Evolutionary conservation across 2,329 filamentous ascomycete species (phyloP).

Genomic region (Aspergillus phoenicis): DNA sequence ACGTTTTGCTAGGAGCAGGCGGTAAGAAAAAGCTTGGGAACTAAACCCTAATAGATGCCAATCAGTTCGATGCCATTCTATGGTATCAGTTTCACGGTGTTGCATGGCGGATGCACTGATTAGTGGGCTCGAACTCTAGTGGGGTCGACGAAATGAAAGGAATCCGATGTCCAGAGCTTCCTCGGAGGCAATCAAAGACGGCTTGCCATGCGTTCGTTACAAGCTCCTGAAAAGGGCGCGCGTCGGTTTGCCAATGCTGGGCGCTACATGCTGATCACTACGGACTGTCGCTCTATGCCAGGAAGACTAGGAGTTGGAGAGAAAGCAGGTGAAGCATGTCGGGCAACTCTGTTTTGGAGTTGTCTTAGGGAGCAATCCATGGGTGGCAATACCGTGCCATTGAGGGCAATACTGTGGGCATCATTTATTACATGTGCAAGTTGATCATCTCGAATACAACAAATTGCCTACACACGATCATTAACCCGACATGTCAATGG

Average conservation of each 20-base stretch:
- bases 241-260: slow-evolving; percentile 59
- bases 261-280: slow-evolving; percentile 63
- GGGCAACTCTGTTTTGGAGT: slow-evolving; percentile 50
- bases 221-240: slow-evolving; percentile 41
- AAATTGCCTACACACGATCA: slow-evolving; percentile 52
- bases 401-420: slow-evolving; percentile 12
- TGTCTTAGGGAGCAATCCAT: slow-evolving; percentile 51
- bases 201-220: slow-evolving; percentile 51
- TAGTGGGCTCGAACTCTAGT: slow-evolving; percentile 53
- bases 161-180: slow-evolving; percentile 49
- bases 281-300: slow-evolving; percentile 57
- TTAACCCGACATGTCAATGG: slow-evolving; percentile 24
- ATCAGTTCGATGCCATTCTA: slow-evolving; percentile 59
- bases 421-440: slow-evolving; percentile 17
- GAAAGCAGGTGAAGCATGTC: slow-evolving; percentile 56
- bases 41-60: slow-evolving; percentile 84
- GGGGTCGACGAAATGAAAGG: slow-evolving; percentile 38
- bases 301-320: slow-evolving; percentile 43
- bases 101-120: slow-evolving; percentile 69
- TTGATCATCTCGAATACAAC: slow-evolving; percentile 39
- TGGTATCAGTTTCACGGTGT: slow-evolving; percentile 50
- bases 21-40: slow-evolving; percentile 63
- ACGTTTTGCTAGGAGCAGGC: not conserved
- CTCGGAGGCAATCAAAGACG: slow-evolving; percentile 44
- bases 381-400: not conserved